Evolutionary conservation across 352 stramenopile genomes (phyloP), one percentile per base, ranked within the genome.

Genomic region (Phytophthora lateralis): DNA sequence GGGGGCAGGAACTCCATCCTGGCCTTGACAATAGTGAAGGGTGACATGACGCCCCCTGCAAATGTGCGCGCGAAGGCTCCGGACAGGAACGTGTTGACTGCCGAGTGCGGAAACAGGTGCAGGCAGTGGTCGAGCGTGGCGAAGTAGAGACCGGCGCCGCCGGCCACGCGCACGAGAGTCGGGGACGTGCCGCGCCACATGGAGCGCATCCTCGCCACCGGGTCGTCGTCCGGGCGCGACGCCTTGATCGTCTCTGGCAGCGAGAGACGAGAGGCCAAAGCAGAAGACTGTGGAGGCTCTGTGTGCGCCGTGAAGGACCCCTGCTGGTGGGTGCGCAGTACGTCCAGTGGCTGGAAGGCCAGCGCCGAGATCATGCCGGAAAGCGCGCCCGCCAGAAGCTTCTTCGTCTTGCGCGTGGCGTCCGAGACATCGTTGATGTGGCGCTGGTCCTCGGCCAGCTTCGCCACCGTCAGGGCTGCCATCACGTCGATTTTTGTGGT

Each of bases 41-140:
- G 88, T 4, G 85, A 93, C 73, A 94, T 88, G 37, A 96, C 60
- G 42, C 77, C 69, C 15, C 83, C 83, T 2, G 85, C 86, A 53
- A 96, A 94, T 14, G 86, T 91, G n/a, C 88, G 83, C n/a, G 88
- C 84, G 37, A 92, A 89, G 4, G 84, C 84, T 32, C 88, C 88
- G 14, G 85, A 82, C 30, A 91, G 67, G 60, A 96, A 95, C 50
- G 85, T 92, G 63, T 90, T 85, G 62, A 90, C 55, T 24, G 79
- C 73, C 30, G 83, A 79, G 35, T 64, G 74, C 29, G 80, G 78
- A 38, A 87, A 73, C 51, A 77, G 26, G 20, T 73, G 63, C 42
- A 92, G 61, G 38, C 78, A 90, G 46, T 91, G 73, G 51, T 93
- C 84, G 24, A 93, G 78, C 46, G 78, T 90, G 45, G 73, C 66